A percentile compares a stretch with the other conserved stretches of the same genome.
These are phyloP conservation scores for Phylloporus rhodoxanthus DNA, from an alignment of 768 basidiomycete species.

Conservation along the genomic window DNA sequence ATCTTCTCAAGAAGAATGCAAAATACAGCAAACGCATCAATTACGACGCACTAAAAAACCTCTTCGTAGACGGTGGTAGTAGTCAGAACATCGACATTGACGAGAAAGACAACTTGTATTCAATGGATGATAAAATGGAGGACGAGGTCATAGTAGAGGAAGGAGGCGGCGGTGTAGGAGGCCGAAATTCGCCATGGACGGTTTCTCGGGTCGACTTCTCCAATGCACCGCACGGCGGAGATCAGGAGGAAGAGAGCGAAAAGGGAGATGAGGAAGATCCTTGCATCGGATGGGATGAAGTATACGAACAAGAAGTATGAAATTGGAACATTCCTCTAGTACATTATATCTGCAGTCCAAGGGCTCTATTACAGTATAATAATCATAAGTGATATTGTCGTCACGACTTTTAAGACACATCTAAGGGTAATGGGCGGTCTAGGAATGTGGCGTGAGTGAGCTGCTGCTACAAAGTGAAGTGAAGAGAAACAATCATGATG, in stretches of 20 bases:
- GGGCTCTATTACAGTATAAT: conserved; percentile 23
- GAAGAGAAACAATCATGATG: conserved; percentile 20
- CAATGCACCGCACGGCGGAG: conserved; percentile 6
- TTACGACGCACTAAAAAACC: conserved; percentile 79
- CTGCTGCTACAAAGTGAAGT: conserved; percentile 5
- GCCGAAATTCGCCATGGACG: conserved; percentile 31
- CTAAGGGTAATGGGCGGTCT: conserved; percentile 19
- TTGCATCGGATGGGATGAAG: conserved; percentile 40
- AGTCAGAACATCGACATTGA: conserved; percentile 26
- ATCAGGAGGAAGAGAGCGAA: conserved; percentile 32
- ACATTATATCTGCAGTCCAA: conserved; percentile 2
- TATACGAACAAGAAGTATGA: conserved; percentile 68
- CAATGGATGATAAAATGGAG: conserved; percentile 45
- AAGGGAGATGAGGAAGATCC: conserved; percentile 34
- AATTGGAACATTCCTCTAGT: not conserved
- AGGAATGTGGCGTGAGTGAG: conserved; percentile 11
- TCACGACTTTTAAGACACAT: conserved; percentile 21
- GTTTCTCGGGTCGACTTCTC: conserved; percentile 3
- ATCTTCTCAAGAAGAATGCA: conserved; percentile 74
- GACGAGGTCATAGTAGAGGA: conserved; percentile 37
- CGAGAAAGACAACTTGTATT: conserved; percentile 48
- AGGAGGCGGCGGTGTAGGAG: conserved; percentile 34
- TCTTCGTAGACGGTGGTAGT: conserved; percentile 50
- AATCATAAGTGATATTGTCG: conserved; percentile 26
- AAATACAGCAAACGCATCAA: conserved; percentile 92